Evolutionary conservation across 2,329 filamentous ascomycete genomes (phyloP).

Genomic region (Beauveria varroae): DNA sequence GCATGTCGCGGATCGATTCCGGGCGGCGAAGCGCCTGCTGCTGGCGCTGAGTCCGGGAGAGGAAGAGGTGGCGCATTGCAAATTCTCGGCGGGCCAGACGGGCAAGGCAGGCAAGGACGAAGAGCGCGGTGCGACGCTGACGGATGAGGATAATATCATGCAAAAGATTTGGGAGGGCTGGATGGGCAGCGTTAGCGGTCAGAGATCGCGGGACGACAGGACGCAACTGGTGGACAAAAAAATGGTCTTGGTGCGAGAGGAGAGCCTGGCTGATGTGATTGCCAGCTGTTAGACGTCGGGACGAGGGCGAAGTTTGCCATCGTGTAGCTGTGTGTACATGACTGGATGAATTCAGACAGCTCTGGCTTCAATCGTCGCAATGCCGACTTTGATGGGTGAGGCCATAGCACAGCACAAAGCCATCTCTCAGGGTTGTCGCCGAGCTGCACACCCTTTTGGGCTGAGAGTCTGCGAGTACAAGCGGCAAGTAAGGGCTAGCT

Average conservation of each 20-base stretch:
- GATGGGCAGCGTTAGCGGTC: conserved; percentile 29
- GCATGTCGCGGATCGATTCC: conserved; percentile 40
- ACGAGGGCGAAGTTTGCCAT: background rate
- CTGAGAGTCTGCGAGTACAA: background rate
- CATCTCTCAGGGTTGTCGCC: background rate
- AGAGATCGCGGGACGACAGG: conserved; percentile 23
- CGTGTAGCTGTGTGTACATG: background rate
- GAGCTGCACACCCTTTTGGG: background rate
- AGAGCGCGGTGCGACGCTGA: conserved; percentile 13
- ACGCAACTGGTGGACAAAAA: conserved; percentile 33
- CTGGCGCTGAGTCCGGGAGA: conserved; percentile 34
- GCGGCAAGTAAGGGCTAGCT: background rate
- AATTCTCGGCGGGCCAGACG: background rate
- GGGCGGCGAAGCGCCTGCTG: conserved; percentile 27
- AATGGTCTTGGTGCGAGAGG: conserved; percentile 37
- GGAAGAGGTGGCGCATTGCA: conserved; percentile 19
- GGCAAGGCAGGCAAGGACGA: conserved; percentile 3
- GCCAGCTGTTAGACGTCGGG: conserved; percentile 7
- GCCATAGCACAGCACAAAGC: background rate
- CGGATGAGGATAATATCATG: conserved; percentile 29
- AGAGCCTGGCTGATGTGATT: conserved; percentile 31
- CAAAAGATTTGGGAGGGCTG: conserved; percentile 43
- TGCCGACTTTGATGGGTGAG: background rate
- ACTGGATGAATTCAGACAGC: background rate
- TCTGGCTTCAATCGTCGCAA: background rate